phyloP scores from a whole-genome alignment of 208 protist species.

The Porcisia hertigi region DNA sequence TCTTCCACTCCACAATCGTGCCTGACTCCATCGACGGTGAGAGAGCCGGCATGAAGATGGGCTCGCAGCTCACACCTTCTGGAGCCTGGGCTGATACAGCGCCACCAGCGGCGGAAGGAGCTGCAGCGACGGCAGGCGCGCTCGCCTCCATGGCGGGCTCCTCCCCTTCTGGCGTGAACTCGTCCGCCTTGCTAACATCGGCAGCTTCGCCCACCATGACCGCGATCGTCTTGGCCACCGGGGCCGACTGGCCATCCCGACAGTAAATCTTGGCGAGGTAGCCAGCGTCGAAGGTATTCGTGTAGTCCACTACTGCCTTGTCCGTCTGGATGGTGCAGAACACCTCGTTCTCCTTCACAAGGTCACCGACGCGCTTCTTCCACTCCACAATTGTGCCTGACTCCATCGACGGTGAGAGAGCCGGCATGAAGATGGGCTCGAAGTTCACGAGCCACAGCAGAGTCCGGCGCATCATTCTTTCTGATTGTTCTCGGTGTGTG shows the following conservation, averaged over 20 bases:
- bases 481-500: neutral
- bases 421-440: slow-evolving; percentile 85
- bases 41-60: slow-evolving; percentile 89
- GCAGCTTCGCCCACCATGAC: slow-evolving; percentile 85
- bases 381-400: slow-evolving; percentile 84
- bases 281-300: slow-evolving; percentile 92
- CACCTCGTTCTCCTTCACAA: slow-evolving; percentile 93
- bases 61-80: slow-evolving; percentile 55
- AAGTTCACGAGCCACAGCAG: slow-evolving; percentile 70
- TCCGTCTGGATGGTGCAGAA: slow-evolving; percentile 96
- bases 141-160: neutral
- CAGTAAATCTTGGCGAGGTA: slow-evolving; percentile 96
- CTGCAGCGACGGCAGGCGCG: slow-evolving; percentile 5
- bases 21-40: slow-evolving; percentile 90
- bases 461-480: slow-evolving; percentile 76
- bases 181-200: slow-evolving; percentile 84
- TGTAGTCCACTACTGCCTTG: slow-evolving; percentile 97
- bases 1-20: slow-evolving; percentile 89
- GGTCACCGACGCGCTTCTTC: slow-evolving; percentile 93
- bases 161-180: slow-evolving; percentile 17
- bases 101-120: neutral
- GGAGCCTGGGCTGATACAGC: slow-evolving; percentile 10
- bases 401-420: slow-evolving; percentile 90
- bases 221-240: slow-evolving; percentile 83
- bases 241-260: slow-evolving; percentile 69